Evolutionary conservation across 441 rosid genomes (phyloP), one percentile per base, ranked within the genome.

Genomic region (Monsonia emarginata): DNA sequence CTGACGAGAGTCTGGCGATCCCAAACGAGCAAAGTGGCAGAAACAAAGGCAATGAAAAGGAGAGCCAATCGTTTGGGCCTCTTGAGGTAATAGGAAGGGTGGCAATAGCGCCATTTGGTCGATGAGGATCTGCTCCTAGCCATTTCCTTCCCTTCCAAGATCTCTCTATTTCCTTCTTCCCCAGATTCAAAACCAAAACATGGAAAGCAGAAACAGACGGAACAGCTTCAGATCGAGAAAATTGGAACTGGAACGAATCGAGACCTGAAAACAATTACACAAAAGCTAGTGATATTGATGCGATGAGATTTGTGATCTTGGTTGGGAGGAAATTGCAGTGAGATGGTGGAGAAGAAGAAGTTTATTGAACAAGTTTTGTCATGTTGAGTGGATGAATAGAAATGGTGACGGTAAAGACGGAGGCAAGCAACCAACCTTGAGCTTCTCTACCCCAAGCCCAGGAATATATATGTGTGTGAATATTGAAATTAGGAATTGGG

Each of bases 1-100:
- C 84, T 78, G 61, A 80, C 77, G 68, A 93, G 95, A 74, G 91
- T 88, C 65, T 87, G 88, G 74, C 97, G 98, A 89, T 90, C 97
- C 97, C 98, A 93, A 5, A 90, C 76, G 22, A 88, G 56, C 65
- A 89, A 42, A 54, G 91, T 73, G 69, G 68, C 85, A 58, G 79
- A 79, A 42, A 93, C 90, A 58, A 93, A 93, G 10, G 76, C 73
- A 26, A 93, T 81, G 69, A 90, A 81, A 57, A 90, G 93, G 70
- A 86, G 72, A 79, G 98, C 96, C 70, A 93, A 70, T 31, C 98
- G 86, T 69, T 85, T 86, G 6, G 98, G 98, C 48, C 98, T 79
- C 80, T 89, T 87, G 30, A 90, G 83, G 72, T 90, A 90, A 81
- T 87, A 90, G 6, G 86, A 77, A 0, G 96, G 97, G 69, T 85